phyloP scores from a whole-genome alignment of 441 rosid genomes.

The Gossypium davidsonii region DNA sequence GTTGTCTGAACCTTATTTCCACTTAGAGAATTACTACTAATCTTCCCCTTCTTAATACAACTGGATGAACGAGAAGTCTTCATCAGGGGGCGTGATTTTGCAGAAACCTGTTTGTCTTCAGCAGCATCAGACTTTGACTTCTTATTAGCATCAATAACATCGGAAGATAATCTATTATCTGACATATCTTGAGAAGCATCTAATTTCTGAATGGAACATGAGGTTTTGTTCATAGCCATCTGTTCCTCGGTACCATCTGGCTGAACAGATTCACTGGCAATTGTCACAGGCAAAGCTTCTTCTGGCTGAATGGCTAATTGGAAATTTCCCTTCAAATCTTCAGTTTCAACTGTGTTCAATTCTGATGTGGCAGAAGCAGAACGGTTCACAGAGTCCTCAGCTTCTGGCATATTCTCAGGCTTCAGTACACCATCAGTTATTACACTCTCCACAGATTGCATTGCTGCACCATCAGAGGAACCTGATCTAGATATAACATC shows the following conservation, averaged over 20 bases:
- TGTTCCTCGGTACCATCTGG: conserved; percentile 37
- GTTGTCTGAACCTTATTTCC: conserved; percentile 48
- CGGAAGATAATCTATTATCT: conserved; percentile 33
- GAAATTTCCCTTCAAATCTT: conserved; percentile 25
- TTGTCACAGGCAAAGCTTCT: conserved; percentile 26
- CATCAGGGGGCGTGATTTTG: conserved; percentile 37
- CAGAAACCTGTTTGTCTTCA: conserved; percentile 43
- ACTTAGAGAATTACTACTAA: conserved; percentile 30
- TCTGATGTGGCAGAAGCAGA: conserved; percentile 30
- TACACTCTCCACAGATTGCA: conserved; percentile 26
- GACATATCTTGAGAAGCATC: conserved; percentile 23
- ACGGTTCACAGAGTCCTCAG: conserved; percentile 28
- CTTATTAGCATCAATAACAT: conserved; percentile 28
- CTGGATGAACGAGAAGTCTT: conserved; percentile 1
- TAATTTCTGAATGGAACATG: conserved; percentile 21
- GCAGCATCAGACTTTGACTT: conserved; percentile 35
- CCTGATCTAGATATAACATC: conserved; percentile 22
- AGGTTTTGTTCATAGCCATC: conserved; percentile 28
- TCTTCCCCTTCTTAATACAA: conserved; percentile 33
- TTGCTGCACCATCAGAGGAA: conserved; percentile 28
- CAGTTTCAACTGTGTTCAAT: conserved; percentile 25
- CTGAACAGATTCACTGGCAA: conserved; percentile 30
- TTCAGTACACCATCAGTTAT: conserved; percentile 22
- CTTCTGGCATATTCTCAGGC: conserved; percentile 24
- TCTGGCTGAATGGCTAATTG: conserved; percentile 28